phyloP scores from a whole-genome alignment of 2,329 filamentous ascomycete genomes.

The Colletotrichum sp. region DNA sequence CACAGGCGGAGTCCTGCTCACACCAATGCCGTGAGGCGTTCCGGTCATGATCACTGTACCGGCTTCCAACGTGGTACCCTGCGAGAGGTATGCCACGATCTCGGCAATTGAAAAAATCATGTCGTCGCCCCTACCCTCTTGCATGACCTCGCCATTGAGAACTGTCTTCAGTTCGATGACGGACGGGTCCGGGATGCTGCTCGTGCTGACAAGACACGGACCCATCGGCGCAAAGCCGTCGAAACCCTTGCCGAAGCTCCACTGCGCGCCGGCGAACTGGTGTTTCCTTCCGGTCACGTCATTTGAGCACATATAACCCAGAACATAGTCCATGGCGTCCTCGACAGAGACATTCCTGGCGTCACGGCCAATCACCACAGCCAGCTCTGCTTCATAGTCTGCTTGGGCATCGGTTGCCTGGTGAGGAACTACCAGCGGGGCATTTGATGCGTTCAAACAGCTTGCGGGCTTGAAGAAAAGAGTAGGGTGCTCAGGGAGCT shows the following conservation, averaged over 20 bases:
- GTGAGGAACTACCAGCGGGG: constrained; percentile 47
- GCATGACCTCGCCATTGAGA: constrained; percentile 27
- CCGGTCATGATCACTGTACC: constrained; percentile 33
- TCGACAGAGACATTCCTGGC: constrained; percentile 51
- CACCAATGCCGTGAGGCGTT: constrained; percentile 27
- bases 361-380: constrained; percentile 50
- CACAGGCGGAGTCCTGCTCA: constrained; percentile 22
- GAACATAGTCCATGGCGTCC: constrained; percentile 53
- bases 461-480: constrained; percentile 50
- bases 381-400: constrained; percentile 56
- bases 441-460: constrained; percentile 43
- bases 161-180: constrained; percentile 21
- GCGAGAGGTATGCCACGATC: constrained; percentile 26
- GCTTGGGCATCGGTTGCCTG: constrained; percentile 46
- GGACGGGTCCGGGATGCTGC: constrained; percentile 4
- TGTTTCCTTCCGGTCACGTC: constrained; percentile 58
- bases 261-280: constrained; percentile 53
- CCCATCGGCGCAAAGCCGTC: constrained; percentile 54
- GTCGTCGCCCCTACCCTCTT: constrained; percentile 24
- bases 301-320: constrained; percentile 62
- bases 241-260: constrained; percentile 56
- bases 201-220: constrained; percentile 18
- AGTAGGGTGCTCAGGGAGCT: constrained; percentile 22
- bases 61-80: constrained; percentile 27
- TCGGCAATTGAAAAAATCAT: constrained; percentile 34